phyloP scores from a whole-genome alignment of 2,329 filamentous ascomycete species.

The Coniochaeta sp. region DNA sequence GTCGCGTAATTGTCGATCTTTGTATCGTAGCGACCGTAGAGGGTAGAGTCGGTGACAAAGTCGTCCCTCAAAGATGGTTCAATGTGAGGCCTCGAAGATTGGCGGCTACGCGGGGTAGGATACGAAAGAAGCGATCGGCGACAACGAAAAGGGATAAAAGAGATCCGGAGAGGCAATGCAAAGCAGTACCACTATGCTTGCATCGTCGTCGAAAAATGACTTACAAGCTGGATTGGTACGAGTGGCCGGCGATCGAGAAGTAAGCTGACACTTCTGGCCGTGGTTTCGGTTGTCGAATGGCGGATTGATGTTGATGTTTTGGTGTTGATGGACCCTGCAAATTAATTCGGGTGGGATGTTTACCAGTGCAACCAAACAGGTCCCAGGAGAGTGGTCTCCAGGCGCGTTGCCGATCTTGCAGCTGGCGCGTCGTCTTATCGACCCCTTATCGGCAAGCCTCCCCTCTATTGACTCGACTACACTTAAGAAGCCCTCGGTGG shows the following conservation, averaged over 20 bases:
- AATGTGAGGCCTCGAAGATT: background rate
- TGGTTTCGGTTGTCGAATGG: background rate
- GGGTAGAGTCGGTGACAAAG: background rate
- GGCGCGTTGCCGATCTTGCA: background rate
- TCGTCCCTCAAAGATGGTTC: background rate
- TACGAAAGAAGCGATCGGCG: background rate
- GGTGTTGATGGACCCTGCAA: background rate
- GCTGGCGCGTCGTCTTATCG: background rate
- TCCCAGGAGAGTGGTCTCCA: background rate
- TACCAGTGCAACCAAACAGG: constrained; percentile 1
- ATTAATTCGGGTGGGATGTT: background rate
- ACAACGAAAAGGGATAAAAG: background rate
- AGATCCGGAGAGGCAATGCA: background rate
- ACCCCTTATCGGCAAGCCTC: background rate
- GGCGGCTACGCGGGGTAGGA: background rate
- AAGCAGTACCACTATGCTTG: constrained; percentile 1
- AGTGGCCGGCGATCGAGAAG: background rate
- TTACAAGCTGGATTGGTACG: background rate
- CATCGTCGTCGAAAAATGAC: background rate
- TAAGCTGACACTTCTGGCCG: background rate
- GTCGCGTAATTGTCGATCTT: background rate
- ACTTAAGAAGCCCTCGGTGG: no score
- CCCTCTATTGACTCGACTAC: background rate
- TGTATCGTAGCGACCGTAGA: background rate
- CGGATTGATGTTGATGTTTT: background rate